Conservation (phyloP, 2,329 filamentous ascomycete genomes). For the Elsinoe fawcettii region DNA sequence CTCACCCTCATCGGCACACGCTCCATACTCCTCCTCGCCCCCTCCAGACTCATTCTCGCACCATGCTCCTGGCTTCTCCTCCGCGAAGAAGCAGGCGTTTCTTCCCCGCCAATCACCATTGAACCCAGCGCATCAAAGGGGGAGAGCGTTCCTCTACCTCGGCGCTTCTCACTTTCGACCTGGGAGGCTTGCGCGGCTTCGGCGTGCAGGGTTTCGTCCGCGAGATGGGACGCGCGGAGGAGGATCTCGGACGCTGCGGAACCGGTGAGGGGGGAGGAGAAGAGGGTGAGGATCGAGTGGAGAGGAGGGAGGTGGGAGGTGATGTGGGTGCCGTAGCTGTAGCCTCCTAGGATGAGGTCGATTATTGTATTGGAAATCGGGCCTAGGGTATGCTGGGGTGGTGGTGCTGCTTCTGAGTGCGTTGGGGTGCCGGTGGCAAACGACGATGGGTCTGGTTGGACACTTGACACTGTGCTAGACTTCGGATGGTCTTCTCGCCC, state of each 20-base stretch:
- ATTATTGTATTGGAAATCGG: no score
- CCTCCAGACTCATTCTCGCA: conserved; percentile 27
- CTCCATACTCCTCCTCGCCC: conserved; percentile 34
- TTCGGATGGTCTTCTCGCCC: not conserved
- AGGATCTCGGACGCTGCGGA: conserved; percentile 62
- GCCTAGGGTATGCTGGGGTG: no score
- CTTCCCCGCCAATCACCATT: conserved; percentile 40
- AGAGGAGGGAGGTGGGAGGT: conserved; percentile 61
- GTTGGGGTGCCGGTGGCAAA: no score
- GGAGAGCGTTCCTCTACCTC: not conserved
- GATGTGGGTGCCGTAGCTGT: conserved; percentile 85
- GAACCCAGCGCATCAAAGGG: not conserved
- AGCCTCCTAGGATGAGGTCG: conserved; percentile 61
- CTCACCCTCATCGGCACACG: conserved; percentile 30
- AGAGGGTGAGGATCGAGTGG: conserved; percentile 49
- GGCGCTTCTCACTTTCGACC: conserved; percentile 1
- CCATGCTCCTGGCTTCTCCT: conserved; percentile 35
- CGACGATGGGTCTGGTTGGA: no score
- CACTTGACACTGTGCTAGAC: not conserved
- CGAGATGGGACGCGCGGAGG: conserved; percentile 60
- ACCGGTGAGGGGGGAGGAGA: conserved; percentile 46
- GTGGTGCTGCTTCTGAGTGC: no score
- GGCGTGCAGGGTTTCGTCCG: conserved; percentile 45
- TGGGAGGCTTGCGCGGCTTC: not conserved
- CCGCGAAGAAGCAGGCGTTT: conserved; percentile 34